Conservation (phyloP, 2,329 filamentous ascomycete genomes). For the Nemania serpens region DNA sequence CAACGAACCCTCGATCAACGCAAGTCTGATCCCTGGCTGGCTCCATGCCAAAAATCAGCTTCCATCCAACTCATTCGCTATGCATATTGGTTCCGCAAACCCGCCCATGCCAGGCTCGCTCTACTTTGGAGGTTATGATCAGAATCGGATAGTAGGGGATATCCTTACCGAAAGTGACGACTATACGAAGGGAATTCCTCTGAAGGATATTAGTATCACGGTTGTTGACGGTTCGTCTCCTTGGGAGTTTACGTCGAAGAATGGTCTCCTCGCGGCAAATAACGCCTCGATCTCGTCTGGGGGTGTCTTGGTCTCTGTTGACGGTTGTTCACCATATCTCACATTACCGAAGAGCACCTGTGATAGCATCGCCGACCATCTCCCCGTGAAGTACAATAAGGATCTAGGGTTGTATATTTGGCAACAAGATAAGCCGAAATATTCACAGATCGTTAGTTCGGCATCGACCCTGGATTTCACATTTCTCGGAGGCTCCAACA, state of each 20-base stretch:
- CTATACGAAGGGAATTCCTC: conserved; percentile 35
- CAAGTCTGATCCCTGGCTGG: conserved; percentile 40
- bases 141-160: conserved; percentile 45
- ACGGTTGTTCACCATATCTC: conserved; percentile 48
- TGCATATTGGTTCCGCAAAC: conserved; percentile 48
- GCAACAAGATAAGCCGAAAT: conserved; percentile 43
- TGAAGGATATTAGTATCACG: conserved; percentile 49
- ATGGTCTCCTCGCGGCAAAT: conserved; percentile 38
- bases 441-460: conserved; percentile 46
- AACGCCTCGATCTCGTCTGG: conserved; percentile 37
- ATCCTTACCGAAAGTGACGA: conserved; percentile 34
- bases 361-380: conserved; percentile 44
- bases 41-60: conserved; percentile 34
- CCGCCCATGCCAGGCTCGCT: conserved; percentile 44
- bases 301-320: conserved; percentile 40
- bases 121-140: conserved; percentile 48
- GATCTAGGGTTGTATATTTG: conserved; percentile 48
- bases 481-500: conserved; percentile 42
- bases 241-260: conserved; percentile 40
- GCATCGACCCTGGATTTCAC: conserved; percentile 48
- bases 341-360: conserved; percentile 48
- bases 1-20: conserved; percentile 34
- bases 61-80: conserved; percentile 47
- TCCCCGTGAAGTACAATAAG: conserved; percentile 46
- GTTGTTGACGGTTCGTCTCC: conserved; percentile 48